Evolutionary conservation across 2,329 filamentous ascomycete species (phyloP), one percentile per base, ranked within the genome.

Genomic region (Aspergillus japonicus): DNA sequence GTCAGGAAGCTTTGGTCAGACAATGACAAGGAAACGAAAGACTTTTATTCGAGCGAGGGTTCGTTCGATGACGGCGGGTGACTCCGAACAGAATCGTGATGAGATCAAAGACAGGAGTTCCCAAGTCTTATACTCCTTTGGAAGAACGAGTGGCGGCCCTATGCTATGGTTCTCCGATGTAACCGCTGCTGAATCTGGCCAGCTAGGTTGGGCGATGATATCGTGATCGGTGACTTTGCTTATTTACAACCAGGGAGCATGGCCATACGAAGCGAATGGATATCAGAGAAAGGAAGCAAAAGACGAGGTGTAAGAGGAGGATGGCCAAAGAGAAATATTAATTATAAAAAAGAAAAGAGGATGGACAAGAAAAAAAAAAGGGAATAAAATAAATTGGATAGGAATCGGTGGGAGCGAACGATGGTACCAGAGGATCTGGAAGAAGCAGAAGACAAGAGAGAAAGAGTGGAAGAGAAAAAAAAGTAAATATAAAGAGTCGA

Each of bases 91-190:
- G 59, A 55, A 59, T 54, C 39, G 14, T 23, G 39, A 35, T 35
- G 11, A 12, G 39, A 57, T 29, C 57, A 29, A 58, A 59, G 61
- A 66, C 60, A 65, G 66, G 61, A 59, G 58, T 56, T 12, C 57
- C 57, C 60, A 67, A 62, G 63, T 64, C 57, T 66, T 69, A 69
- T 69, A 68, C 56, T 64, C 58, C 29, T 29, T 58, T 53, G 51
- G 54, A 33, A 51, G 53, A 56, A 59, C 48, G 47, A 61, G 44
- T 33, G 47, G 47, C 54, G 60, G 39, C 50, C 57, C 56, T 44
- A 53, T 51, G 53, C 62, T 54, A 35, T 60, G 59, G 59, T 50
- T 62, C 54, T 52, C 56, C 47, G 65, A 68, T 67, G 65, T 68
- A 68, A 64, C 66, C 61, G 61, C 57, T 26, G 49, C 29, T 47